Evolutionary conservation across 2,329 filamentous ascomycete genomes (phyloP).

Genomic region (Fusarium liriodendri): DNA sequence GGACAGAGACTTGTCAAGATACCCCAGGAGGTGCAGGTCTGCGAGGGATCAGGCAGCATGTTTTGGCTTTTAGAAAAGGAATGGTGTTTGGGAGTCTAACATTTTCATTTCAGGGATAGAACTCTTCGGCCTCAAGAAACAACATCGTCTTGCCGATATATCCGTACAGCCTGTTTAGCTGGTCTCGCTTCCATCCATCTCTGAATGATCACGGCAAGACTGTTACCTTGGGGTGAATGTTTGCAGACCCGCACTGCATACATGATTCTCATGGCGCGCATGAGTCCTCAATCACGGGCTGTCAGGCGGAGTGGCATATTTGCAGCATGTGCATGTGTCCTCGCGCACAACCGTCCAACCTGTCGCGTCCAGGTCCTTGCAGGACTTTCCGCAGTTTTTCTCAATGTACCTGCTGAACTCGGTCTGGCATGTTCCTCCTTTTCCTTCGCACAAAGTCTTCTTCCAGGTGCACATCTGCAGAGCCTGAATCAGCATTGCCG

Average conservation of each 20-base stretch:
- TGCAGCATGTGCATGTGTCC: neutral
- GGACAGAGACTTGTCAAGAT: constrained; percentile 14
- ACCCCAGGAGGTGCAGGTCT: constrained; percentile 13
- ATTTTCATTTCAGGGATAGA: constrained; percentile 1
- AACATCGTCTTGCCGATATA: neutral
- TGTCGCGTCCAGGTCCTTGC: neutral
- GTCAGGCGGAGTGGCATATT: neutral
- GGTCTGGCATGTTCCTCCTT: neutral
- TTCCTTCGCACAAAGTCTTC: neutral
- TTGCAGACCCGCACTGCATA: neutral
- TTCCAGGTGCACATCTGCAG: constrained; percentile 1
- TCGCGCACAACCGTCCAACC: neutral
- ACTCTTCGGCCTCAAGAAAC: neutral
- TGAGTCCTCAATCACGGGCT: neutral
- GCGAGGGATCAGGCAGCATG: neutral
- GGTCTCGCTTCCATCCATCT: neutral
- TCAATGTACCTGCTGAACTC: neutral
- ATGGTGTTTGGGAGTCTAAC: constrained; percentile 26
- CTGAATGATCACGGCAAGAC: neutral
- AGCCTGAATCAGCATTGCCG: neutral
- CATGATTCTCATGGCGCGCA: neutral
- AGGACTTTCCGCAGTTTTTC: neutral
- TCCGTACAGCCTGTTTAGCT: neutral
- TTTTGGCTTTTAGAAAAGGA: constrained; percentile 19
- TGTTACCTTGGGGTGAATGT: neutral